phyloP scores from a whole-genome alignment of 31 red algal genomes.

The Bonnemaisonia californica region DNA sequence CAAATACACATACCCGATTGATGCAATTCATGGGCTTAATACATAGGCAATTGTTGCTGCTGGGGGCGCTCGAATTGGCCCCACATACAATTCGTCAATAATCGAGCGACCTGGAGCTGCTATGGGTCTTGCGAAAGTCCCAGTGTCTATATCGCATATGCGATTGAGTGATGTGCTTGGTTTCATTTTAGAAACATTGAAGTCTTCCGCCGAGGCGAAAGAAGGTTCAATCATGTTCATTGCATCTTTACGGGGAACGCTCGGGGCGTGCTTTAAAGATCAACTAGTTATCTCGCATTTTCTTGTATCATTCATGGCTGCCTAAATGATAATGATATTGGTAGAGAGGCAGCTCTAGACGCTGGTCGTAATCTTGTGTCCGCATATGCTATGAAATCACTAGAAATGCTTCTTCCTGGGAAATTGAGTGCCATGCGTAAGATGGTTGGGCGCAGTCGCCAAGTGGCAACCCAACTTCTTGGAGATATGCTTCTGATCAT shows the following conservation, averaged over 20 bases:
- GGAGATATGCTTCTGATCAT: constrained; percentile 85
- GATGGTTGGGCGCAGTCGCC: constrained; percentile 85
- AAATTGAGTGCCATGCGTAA: constrained; percentile 71
- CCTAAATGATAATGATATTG: constrained; percentile 76
- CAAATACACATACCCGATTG: constrained; percentile 82
- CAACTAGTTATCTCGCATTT: constrained; percentile 60
- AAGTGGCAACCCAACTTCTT: constrained; percentile 77
- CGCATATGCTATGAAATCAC: constrained; percentile 77
- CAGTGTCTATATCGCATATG: constrained; percentile 56
- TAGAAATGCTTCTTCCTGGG: constrained; percentile 68
- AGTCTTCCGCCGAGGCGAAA: constrained; percentile 53
- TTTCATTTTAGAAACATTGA: constrained; percentile 32
- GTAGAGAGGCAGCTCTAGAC: constrained; percentile 83
- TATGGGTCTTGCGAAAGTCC: constrained; percentile 84
- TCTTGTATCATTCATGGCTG: constrained; percentile 69
- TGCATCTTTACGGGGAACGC: constrained; percentile 73
- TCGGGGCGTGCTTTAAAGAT: constrained; percentile 74
- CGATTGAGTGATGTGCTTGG: constrained; percentile 62
- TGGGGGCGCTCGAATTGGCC: too few relatives aligned
- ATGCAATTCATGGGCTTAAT: constrained; percentile 92
- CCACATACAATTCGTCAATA: too few relatives aligned
- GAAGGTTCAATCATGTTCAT: constrained; percentile 86
- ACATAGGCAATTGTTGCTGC: constrained; percentile 78
- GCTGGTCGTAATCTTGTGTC: constrained; percentile 81
- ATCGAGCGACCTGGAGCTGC: constrained; percentile 91